Base-by-base conservation (phyloP, 495 filamentous ascomycete species). In the Penicillium longicatenatum region DNA sequence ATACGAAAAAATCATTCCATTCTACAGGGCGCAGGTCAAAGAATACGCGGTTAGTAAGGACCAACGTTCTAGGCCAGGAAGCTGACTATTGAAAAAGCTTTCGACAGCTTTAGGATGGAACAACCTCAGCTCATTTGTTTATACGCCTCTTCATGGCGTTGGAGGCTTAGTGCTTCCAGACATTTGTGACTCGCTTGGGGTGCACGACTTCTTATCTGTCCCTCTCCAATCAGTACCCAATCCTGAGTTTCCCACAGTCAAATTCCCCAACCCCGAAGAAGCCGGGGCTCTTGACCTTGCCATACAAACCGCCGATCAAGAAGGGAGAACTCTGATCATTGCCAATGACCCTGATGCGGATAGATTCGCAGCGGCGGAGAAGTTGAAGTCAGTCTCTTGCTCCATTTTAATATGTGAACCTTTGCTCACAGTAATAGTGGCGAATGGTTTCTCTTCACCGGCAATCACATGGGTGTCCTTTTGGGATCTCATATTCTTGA, bases 321-420 rank as follows among this genome's bases (percentile, higher is more conserved):
- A 77, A 21, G 69, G 68, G 19, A 73, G 80, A 61, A 65, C 64
- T 16, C 59, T 89, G 11, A 78, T 91, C 37, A 67, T 90, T 48
- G 86, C 88, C 21, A 87, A 82, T 54, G 88, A 91, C 60, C 88
- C 88, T 10, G 88, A 91, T 65, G 88, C 88, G 11, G 88, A 91
- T 72, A 84, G 88, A 11, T 84, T 91, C 55, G 83, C 87, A 20
- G 84, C 77, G 19, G 88, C 86, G 7, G 82, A 88, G 66, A 85
- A 80, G 65, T 75, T 86, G 39, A 61, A 71, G 75, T 79, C 61
- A 49, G 77, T 52, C 11, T 69, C 26, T 42, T 68, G 41, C 44
- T 20, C 9, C 11, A 14, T 10, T n/a, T 6, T 17, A 6, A 5
- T 12, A 37, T 9, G 2, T 31, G 4, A 21, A 44, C 33, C 41